Evolutionary conservation across 2,329 filamentous ascomycete species (phyloP).

Genomic region (Colletotrichum ledebouriae): DNA sequence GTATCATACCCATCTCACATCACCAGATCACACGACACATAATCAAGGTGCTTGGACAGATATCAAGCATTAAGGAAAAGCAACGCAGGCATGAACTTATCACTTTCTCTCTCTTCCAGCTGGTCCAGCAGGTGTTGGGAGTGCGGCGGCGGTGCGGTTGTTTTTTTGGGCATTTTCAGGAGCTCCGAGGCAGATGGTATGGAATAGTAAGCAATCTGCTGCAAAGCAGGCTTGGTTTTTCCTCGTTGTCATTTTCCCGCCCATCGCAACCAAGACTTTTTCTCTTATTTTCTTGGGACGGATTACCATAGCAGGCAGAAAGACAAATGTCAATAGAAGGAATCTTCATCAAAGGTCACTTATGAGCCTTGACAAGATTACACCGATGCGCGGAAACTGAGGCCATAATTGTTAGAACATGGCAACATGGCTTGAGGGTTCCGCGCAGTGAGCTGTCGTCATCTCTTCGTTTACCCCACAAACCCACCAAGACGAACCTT

Average conservation of each 20-base stretch:
- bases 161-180: constrained; percentile 41
- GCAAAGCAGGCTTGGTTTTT: constrained; percentile 33
- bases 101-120: constrained; percentile 39
- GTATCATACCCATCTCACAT: constrained; percentile 32
- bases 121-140: constrained; percentile 41
- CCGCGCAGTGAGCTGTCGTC: constrained; percentile 25
- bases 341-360: constrained; percentile 26
- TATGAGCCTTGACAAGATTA: neutral
- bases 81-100: constrained; percentile 37
- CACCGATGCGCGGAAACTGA: constrained; percentile 1
- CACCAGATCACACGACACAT: constrained; percentile 30
- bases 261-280: constrained; percentile 4
- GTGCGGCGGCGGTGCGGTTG: constrained; percentile 39
- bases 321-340: constrained; percentile 36
- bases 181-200: constrained; percentile 31
- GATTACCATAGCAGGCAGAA: constrained; percentile 23
- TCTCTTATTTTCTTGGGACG: neutral
- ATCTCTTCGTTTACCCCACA: constrained; percentile 4
- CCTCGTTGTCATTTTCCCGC: constrained; percentile 8
- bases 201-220: constrained; percentile 24
- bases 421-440: constrained; percentile 24
- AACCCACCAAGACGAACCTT: neutral
- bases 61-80: constrained; percentile 22
- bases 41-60: constrained; percentile 32
- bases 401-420: constrained; percentile 34